Percentiles rank a stretch among this genome's conserved stretches.
Evolutionary conservation across 2,329 filamentous ascomycete species (phyloP).

Genomic region (Chalaropsis ovoidea): DNA sequence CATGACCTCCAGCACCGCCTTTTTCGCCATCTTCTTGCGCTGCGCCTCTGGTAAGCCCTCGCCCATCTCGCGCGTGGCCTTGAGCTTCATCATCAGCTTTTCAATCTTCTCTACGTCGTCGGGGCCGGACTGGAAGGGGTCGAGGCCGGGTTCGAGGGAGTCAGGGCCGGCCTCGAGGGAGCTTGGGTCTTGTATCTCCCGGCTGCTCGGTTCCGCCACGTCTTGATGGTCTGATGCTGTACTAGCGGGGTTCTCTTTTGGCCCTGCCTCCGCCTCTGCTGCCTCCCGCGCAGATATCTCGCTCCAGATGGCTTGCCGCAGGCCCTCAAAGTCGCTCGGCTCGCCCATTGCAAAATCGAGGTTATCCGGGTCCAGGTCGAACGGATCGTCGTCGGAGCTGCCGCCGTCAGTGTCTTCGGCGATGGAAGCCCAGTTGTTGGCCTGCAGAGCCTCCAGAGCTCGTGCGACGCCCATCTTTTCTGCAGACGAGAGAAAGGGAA

Average conservation of each 20-base stretch:
- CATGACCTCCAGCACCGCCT: constrained; percentile 56
- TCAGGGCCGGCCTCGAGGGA: no score
- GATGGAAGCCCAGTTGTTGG: constrained; percentile 51
- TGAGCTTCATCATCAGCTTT: constrained; percentile 53
- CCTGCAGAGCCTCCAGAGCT: constrained; percentile 51
- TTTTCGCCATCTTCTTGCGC: constrained; percentile 49
- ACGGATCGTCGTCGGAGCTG: constrained; percentile 31
- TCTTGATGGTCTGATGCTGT: constrained; percentile 9
- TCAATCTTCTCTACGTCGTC: constrained; percentile 51
- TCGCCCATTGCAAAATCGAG: constrained; percentile 43
- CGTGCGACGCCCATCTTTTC: constrained; percentile 51
- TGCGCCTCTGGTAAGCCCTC: constrained; percentile 51
- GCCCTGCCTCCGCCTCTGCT: constrained; percentile 8
- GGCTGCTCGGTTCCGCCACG: no score
- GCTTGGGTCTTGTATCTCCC: no score
- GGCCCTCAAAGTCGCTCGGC: constrained; percentile 42
- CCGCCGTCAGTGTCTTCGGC: constrained; percentile 28
- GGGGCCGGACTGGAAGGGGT: constrained; percentile 34
- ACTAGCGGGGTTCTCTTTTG: constrained; percentile 5
- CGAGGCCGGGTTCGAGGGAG: no score
- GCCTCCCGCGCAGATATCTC: constrained; percentile 30
- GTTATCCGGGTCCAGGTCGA: constrained; percentile 38
- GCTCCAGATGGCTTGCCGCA: constrained; percentile 45
- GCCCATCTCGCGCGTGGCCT: constrained; percentile 50
- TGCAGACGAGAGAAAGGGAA: constrained; percentile 28